Percentiles rank a stretch among this genome's conserved stretches.
Evolutionary conservation across 1,139 yeast species (phyloP).

Genomic region (Zygoascus meyerae): DNA sequence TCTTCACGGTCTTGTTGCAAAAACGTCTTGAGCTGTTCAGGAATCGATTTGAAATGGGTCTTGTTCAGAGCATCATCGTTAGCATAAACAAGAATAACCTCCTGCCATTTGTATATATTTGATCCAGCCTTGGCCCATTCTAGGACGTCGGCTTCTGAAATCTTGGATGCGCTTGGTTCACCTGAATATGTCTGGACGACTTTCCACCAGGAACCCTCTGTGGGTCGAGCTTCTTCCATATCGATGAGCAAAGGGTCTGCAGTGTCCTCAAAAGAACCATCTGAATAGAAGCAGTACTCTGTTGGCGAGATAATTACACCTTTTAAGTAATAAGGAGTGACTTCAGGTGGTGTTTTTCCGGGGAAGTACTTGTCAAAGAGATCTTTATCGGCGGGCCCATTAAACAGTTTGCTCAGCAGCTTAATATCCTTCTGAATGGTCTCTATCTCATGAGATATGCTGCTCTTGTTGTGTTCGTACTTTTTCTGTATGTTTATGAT

Average conservation of each 20-base stretch:
- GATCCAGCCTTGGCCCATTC: slow-evolving; percentile 24
- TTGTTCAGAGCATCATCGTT: slow-evolving; percentile 22
- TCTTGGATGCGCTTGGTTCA: slow-evolving; percentile 12
- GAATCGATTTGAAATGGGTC: slow-evolving; percentile 14
- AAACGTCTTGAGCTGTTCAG: slow-evolving; percentile 18
- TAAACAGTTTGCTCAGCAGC: slow-evolving; percentile 13
- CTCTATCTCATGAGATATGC: slow-evolving; percentile 10
- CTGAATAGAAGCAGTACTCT: slow-evolving; percentile 23
- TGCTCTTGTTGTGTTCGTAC: slow-evolving; percentile 12
- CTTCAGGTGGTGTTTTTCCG: slow-evolving; percentile 16
- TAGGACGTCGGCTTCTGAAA: slow-evolving; percentile 20
- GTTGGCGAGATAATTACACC: slow-evolving; percentile 29
- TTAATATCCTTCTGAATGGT: slow-evolving; percentile 11
- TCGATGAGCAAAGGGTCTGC: slow-evolving; percentile 11
- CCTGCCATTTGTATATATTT: slow-evolving; percentile 21
- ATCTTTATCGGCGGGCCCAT: slow-evolving; percentile 16
- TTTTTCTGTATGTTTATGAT: slow-evolving; percentile 13
- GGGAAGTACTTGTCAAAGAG: slow-evolving; percentile 16
- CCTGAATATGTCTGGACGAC: slow-evolving; percentile 13
- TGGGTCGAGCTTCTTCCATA: slow-evolving; percentile 9
- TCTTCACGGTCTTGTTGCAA: slow-evolving; percentile 17
- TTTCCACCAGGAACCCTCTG: slow-evolving; percentile 18
- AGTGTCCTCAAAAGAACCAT: slow-evolving; percentile 8
- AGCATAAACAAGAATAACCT: slow-evolving; percentile 25
- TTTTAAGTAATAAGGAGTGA: slow-evolving; percentile 22